phyloP scores from a whole-genome alignment of 139 green algal species.

The Bryopsis sp. region DNA sequence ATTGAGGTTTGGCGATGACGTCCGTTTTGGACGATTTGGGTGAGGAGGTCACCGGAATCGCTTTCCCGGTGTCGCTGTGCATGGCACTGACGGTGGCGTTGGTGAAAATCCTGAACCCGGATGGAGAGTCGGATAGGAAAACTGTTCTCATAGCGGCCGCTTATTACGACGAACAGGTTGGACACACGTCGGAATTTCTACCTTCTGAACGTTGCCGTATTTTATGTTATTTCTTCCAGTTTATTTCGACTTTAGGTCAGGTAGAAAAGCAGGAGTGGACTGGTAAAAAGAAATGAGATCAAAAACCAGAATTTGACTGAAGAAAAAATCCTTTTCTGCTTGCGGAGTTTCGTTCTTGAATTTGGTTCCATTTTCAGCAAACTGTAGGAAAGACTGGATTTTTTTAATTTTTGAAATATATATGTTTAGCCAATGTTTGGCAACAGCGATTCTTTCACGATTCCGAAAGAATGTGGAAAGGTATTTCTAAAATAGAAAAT shows the following conservation, averaged over 20 bases:
- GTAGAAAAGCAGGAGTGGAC: too few relatives aligned
- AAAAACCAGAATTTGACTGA: too few relatives aligned
- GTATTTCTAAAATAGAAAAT: too few relatives aligned
- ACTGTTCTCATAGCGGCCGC: constrained; percentile 59
- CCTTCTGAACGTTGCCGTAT: too few relatives aligned
- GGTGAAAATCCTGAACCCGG: constrained; percentile 67
- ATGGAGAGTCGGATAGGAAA: constrained; percentile 35
- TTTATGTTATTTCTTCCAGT: neutral
- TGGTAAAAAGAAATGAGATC: too few relatives aligned
- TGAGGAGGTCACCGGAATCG: constrained; percentile 72
- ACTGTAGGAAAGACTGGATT: too few relatives aligned
- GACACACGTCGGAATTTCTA: neutral
- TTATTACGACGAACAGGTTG: constrained; percentile 72
- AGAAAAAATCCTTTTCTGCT: neutral
- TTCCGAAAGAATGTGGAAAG: too few relatives aligned
- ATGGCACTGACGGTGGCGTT: constrained; percentile 84
- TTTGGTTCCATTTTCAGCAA: too few relatives aligned
- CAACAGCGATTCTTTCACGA: too few relatives aligned
- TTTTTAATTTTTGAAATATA: too few relatives aligned
- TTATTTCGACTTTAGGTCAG: neutral
- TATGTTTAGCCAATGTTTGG: too few relatives aligned
- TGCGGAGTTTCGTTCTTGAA: too few relatives aligned
- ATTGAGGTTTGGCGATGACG: neutral
- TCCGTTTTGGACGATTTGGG: constrained; percentile 53
- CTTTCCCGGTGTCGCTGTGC: constrained; percentile 81